Percentiles rank a stretch among this genome's conserved stretches.
Conservation (phyloP, 495 filamentous ascomycete genomes). For the Penicillium bialowiezense region DNA sequence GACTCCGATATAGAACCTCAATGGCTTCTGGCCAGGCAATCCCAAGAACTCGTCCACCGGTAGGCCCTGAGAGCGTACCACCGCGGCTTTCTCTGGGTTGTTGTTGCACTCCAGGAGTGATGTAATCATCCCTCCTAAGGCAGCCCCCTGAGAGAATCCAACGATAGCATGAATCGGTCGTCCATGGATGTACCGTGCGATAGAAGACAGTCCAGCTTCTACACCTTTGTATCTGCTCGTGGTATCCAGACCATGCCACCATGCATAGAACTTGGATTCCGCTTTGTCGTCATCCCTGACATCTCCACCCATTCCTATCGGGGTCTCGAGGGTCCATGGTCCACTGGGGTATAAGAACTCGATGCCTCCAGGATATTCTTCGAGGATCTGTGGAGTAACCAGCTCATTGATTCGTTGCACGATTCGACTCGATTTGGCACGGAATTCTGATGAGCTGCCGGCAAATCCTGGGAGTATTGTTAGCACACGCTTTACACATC, state of each 20-base stretch:
- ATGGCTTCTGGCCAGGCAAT: not conserved
- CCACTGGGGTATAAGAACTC: constrained; percentile 1
- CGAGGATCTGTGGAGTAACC: not conserved
- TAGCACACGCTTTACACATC: not conserved
- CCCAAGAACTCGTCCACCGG: not conserved
- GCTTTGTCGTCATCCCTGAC: not conserved
- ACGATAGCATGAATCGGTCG: constrained; percentile 5
- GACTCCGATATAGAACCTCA: not conserved
- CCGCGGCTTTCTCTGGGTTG: constrained; percentile 4
- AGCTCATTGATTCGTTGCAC: not conserved
- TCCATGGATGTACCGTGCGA: constrained; percentile 7
- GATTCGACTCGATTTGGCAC: not conserved
- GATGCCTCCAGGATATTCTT: constrained; percentile 2
- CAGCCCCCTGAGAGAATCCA: constrained; percentile 6
- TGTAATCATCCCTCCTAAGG: constrained; percentile 1
- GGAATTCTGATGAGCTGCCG: not conserved
- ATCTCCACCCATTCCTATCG: not conserved
- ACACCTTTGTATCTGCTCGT: constrained; percentile 5
- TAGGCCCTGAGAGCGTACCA: constrained; percentile 1
- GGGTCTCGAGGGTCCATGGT: not conserved
- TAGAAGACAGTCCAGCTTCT: not conserved
- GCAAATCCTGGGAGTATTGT: not conserved
- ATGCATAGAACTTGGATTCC: not conserved
- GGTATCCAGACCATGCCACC: constrained; percentile 8
- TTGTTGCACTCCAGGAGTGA: constrained; percentile 4